Percentiles rank a stretch among this genome's conserved stretches.
Conservation (phyloP, 768 basidiomycete genomes). For the Tephrocybe sp. region DNA sequence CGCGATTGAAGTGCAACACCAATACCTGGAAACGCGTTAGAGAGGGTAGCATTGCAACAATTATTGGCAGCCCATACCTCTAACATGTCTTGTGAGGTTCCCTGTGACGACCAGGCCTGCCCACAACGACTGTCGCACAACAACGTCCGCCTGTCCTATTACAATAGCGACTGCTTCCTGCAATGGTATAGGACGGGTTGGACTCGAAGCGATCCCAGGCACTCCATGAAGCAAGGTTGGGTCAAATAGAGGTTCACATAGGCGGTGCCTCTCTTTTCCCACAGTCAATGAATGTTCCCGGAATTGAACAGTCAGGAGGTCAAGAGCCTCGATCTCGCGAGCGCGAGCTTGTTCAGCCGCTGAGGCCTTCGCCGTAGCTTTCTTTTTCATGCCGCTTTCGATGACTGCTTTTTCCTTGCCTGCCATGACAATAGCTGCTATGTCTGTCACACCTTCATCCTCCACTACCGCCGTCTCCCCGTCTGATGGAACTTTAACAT, state of each 20-base stretch:
- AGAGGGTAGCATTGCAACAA: constrained; percentile 1
- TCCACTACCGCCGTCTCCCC: constrained; percentile 67
- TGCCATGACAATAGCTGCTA: constrained; percentile 85
- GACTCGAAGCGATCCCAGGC: constrained; percentile 21
- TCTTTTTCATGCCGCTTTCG: constrained; percentile 80
- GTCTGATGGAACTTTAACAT: constrained; percentile 70
- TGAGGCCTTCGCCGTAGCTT: constrained; percentile 64
- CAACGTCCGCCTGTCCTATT: constrained; percentile 58
- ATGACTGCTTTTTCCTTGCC: constrained; percentile 91
- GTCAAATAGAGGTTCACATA: constrained; percentile 89
- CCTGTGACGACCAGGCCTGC: constrained; percentile 81
- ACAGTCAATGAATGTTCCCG: constrained; percentile 67
- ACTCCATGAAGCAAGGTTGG: constrained; percentile 51
- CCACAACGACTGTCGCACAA: constrained; percentile 72
- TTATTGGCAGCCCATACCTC: constrained; percentile 45
- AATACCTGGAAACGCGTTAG: constrained; percentile 42
- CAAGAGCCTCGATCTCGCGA: constrained; percentile 78
- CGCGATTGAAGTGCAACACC: constrained; percentile 70
- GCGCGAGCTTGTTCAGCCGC: constrained; percentile 81
- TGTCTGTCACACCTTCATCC: constrained; percentile 86
- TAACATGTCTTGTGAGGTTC: constrained; percentile 66
- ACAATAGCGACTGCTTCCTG: constrained; percentile 68
- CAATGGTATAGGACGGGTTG: constrained; percentile 40
- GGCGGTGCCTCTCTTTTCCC: constrained; percentile 86
- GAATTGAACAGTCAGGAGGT: constrained; percentile 77